phyloP scores from a whole-genome alignment of 768 basidiomycete species.

The Suillus brevipes region DNA sequence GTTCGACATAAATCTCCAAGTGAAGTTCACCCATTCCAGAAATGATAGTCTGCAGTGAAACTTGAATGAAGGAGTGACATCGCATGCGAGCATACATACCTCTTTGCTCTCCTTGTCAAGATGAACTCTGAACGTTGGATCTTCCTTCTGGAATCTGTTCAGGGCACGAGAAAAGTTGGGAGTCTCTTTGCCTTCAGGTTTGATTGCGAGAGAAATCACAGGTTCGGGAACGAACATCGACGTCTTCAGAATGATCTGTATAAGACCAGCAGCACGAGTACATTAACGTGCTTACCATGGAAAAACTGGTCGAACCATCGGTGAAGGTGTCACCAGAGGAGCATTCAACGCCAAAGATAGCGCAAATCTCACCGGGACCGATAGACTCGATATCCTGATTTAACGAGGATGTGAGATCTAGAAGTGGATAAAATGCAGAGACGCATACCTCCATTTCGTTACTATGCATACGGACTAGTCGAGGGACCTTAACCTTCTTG shows the following conservation, averaged over 20 bases:
- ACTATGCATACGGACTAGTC: slow-evolving; percentile 96
- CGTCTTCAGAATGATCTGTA: slow-evolving; percentile 49
- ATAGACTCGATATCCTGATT: slow-evolving; percentile 85
- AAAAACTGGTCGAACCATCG: slow-evolving; percentile 84
- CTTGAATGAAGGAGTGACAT: slow-evolving; percentile 5
- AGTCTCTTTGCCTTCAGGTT: slow-evolving; percentile 87
- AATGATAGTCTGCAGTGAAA: slow-evolving; percentile 80
- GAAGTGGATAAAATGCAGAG: not conserved
- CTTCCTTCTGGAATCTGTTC: slow-evolving; percentile 97
- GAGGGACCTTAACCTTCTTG: slow-evolving; percentile 95
- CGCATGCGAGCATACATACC: slow-evolving; percentile 51
- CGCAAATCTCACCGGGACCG: slow-evolving; percentile 98
- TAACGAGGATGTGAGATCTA: not conserved
- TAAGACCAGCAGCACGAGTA: not conserved
- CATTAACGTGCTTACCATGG: slow-evolving; percentile 67
- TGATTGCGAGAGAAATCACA: slow-evolving; percentile 94
- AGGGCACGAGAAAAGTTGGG: slow-evolving; percentile 97
- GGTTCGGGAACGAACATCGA: slow-evolving; percentile 99
- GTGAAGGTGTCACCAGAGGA: slow-evolving; percentile 98
- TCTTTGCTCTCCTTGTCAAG: slow-evolving; percentile 93
- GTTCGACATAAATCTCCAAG: slow-evolving; percentile 98
- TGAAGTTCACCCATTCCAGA: slow-evolving; percentile 99
- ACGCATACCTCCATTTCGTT: slow-evolving; percentile 93
- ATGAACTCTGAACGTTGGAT: slow-evolving; percentile 98
- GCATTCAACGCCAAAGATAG: slow-evolving; percentile 98